These are phyloP conservation scores for Medicago truncatula DNA, from an alignment of 306 rosid species.

Conservation along the genomic window DNA sequence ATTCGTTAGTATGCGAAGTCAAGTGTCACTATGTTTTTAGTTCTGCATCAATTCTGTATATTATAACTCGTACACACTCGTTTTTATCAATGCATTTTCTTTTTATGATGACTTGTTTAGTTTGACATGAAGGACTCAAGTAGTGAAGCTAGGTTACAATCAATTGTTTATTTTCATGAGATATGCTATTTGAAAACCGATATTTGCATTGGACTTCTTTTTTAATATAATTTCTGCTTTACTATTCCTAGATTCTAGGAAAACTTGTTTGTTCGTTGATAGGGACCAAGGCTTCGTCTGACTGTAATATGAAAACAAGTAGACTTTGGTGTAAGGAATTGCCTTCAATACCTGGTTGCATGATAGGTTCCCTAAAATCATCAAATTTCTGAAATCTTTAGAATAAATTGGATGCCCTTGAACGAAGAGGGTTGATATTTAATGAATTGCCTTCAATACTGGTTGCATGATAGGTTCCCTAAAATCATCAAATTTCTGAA, in stretches of 20 bases:
- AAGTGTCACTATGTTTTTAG: background rate
- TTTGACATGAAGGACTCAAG: background rate
- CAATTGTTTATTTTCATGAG: background rate
- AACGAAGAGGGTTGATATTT: background rate
- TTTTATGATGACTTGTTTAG: background rate
- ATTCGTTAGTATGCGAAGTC: background rate
- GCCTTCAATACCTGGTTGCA: no score
- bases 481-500: background rate
- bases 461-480: background rate
- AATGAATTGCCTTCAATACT: background rate
- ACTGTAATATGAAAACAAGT: background rate
- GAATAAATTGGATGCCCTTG: background rate
- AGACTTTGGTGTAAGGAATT: background rate
- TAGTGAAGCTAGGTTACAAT: background rate
- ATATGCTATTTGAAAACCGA: background rate
- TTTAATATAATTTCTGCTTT: background rate
- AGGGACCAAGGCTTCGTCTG: background rate
- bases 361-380: background rate
- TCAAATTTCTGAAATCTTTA: background rate
- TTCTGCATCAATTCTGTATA: background rate
- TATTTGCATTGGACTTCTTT: conserved; percentile 1
- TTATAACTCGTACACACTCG: background rate
- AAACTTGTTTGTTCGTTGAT: conserved; percentile 16
- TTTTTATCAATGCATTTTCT: background rate
- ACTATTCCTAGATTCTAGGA: background rate